Evolutionary conservation across 2,329 filamentous ascomycete genomes (phyloP).

Genomic region (Talaromyces amestolkiae): DNA sequence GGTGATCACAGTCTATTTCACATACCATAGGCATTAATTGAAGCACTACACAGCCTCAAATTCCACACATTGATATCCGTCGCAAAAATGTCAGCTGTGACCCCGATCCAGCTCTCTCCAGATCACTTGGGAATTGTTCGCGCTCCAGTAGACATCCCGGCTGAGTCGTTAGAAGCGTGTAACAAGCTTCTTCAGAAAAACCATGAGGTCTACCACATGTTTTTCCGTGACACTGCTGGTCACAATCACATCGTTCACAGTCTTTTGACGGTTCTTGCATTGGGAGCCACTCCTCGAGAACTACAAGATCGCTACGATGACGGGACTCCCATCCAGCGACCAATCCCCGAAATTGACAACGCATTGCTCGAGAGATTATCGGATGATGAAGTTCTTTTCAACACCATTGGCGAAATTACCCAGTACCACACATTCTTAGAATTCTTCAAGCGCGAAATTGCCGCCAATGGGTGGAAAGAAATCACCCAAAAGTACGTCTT

Average conservation of each 20-base stretch:
- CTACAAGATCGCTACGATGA: slow-evolving; percentile 31
- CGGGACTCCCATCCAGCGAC: slow-evolving; percentile 26
- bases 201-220: slow-evolving; percentile 33
- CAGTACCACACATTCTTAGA: slow-evolving; percentile 64
- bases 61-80: background rate
- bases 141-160: background rate
- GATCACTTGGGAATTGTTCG: slow-evolving; percentile 1
- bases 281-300: slow-evolving; percentile 29
- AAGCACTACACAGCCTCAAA: background rate
- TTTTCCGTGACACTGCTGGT: slow-evolving; percentile 26
- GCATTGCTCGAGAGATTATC: slow-evolving; percentile 29
- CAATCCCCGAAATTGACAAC: slow-evolving; percentile 26
- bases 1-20: background rate
- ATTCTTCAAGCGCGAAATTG: slow-evolving; percentile 70
- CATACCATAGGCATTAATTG: background rate
- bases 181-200: slow-evolving; percentile 31
- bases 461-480: slow-evolving; percentile 55
- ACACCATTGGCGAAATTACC: slow-evolving; percentile 44
- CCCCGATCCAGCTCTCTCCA: background rate
- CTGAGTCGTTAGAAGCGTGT: slow-evolving; percentile 15
- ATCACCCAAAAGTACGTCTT: slow-evolving; percentile 65
- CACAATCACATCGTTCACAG: slow-evolving; percentile 34
- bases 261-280: slow-evolving; percentile 30
- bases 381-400: background rate
- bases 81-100: background rate